These are phyloP conservation scores for Kregervanrija delftensis DNA, from an alignment of 805 yeast genomes.

Conservation along the genomic window DNA sequence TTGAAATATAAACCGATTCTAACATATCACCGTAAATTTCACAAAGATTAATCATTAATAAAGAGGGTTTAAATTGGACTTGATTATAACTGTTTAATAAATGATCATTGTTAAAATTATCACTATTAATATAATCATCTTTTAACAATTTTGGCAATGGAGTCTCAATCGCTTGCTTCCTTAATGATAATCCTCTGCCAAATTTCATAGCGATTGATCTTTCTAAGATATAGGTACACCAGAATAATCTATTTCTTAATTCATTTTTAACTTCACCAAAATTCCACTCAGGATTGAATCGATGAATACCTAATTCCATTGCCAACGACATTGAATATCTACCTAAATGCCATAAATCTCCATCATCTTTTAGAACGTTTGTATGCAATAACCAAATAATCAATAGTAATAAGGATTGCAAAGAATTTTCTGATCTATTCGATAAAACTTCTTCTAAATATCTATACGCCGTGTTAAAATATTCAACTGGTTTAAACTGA, in stretches of 20 bases:
- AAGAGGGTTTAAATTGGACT: constrained; percentile 16
- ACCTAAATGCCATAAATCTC: constrained; percentile 21
- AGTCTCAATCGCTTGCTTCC: constrained; percentile 22
- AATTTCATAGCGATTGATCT: constrained; percentile 21
- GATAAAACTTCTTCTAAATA: constrained; percentile 18
- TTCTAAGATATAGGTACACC: constrained; percentile 20
- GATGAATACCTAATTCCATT: constrained; percentile 22
- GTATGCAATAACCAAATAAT: constrained; percentile 19
- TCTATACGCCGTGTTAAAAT: constrained; percentile 18
- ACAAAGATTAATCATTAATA: constrained; percentile 14
- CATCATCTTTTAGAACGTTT: constrained; percentile 18
- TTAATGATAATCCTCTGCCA: constrained; percentile 19
- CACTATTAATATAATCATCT: constrained; percentile 12
- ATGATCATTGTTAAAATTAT: not conserved
- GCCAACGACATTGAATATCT: constrained; percentile 22
- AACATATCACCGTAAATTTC: constrained; percentile 19
- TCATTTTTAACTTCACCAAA: constrained; percentile 18
- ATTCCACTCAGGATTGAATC: constrained; percentile 22
- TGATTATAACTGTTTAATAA: constrained; percentile 5
- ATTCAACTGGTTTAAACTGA: constrained; percentile 17
- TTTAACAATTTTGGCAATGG: constrained; percentile 17
- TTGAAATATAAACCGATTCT: constrained; percentile 19
- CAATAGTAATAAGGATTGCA: constrained; percentile 17
- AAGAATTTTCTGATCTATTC: constrained; percentile 15
- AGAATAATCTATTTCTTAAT: constrained; percentile 19